Evolutionary conservation across 768 basidiomycete species (phyloP).

Genomic region (Dioszegia hungarica): DNA sequence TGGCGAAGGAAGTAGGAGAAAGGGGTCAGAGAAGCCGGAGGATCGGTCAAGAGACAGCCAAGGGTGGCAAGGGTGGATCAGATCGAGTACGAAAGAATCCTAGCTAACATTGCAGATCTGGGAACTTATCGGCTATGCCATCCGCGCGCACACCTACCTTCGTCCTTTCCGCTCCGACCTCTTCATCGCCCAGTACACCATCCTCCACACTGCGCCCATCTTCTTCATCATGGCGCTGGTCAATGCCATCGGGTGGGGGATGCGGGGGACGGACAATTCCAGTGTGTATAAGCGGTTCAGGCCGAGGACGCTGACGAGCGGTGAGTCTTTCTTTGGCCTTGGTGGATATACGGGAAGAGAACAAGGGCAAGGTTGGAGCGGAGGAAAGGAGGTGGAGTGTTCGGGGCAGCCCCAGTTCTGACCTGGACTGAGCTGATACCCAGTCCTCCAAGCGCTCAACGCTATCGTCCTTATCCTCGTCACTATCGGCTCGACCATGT

Average conservation of each 20-base stretch:
- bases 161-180: conserved; percentile 5
- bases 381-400: neutral
- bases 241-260: conserved; percentile 7
- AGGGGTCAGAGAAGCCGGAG: no score
- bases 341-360: neutral
- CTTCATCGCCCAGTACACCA: conserved; percentile 11
- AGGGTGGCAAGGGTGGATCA: no score
- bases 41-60: no score
- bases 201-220: conserved; percentile 6
- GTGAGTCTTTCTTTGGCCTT: neutral
- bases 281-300: conserved; percentile 2
- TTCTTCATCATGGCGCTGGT: conserved; percentile 14
- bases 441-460: conserved; percentile 1
- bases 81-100: neutral
- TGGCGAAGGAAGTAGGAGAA: no score
- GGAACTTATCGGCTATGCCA: conserved; percentile 8
- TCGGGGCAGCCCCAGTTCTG: no score
- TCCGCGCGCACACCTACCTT: neutral
- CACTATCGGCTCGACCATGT: conserved; percentile 8
- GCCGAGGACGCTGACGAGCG: neutral
- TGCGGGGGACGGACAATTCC: conserved; percentile 5
- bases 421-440: no score
- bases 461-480: conserved; percentile 6
- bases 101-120: conserved; percentile 4
- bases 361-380: neutral